These are phyloP conservation scores for Dichotomopilus funicola DNA, from an alignment of 2,329 filamentous ascomycete genomes.

Conservation along the genomic window DNA sequence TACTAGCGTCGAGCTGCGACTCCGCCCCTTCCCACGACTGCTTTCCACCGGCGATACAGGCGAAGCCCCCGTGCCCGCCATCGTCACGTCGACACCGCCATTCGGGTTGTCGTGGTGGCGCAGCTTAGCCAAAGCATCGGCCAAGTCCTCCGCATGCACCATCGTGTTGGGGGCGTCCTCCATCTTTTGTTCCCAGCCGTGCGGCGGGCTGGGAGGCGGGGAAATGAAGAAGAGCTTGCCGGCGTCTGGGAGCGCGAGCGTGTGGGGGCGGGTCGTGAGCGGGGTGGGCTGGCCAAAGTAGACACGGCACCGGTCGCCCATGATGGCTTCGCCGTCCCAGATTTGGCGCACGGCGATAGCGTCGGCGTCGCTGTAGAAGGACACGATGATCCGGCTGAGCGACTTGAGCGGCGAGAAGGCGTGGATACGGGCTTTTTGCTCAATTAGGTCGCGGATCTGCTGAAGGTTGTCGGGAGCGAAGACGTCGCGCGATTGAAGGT, in stretches of 20 bases:
- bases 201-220: slow-evolving; percentile 60
- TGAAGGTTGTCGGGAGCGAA: slow-evolving; percentile 69
- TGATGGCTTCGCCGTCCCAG: slow-evolving; percentile 67
- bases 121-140: slow-evolving; percentile 57
- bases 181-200: slow-evolving; percentile 61
- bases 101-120: slow-evolving; percentile 38
- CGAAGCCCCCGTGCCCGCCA: slow-evolving; percentile 17
- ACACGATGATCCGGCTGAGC: slow-evolving; percentile 74
- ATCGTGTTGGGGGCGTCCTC: slow-evolving; percentile 65
- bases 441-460: slow-evolving; percentile 65
- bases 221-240: slow-evolving; percentile 70
- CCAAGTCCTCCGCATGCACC: slow-evolving; percentile 63
- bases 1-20: slow-evolving; percentile 59
- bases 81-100: slow-evolving; percentile 16
- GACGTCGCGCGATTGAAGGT: slow-evolving; percentile 65
- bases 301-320: slow-evolving; percentile 62
- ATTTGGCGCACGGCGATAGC: slow-evolving; percentile 64
- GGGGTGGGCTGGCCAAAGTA: slow-evolving; percentile 61
- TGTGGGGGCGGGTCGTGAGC: slow-evolving; percentile 43
- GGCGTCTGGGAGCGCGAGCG: slow-evolving; percentile 60
- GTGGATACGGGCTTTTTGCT: slow-evolving; percentile 63
- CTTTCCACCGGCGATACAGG: slow-evolving; percentile 37
- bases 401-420: slow-evolving; percentile 76
- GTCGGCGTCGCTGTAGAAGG: slow-evolving; percentile 64
- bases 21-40: slow-evolving; percentile 34